These are phyloP conservation scores for Dryadomyces quercivorus DNA, from an alignment of 2,329 filamentous ascomycete genomes.

Conservation along the genomic window DNA sequence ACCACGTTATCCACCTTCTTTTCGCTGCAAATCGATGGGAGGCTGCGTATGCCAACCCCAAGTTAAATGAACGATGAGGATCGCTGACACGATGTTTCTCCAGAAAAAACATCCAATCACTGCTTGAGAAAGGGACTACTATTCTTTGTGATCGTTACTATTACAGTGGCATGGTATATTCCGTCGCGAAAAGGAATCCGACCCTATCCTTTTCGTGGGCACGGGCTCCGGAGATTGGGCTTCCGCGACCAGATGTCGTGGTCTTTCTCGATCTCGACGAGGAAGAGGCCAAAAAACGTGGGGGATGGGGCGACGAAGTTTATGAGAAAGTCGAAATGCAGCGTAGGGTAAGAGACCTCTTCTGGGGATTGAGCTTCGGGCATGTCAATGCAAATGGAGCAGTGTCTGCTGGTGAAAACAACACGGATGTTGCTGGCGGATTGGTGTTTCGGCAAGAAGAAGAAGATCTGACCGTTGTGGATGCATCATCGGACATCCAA, in stretches of 20 bases:
- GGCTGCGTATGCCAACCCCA: conserved; percentile 30
- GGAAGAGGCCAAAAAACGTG: conserved; percentile 57
- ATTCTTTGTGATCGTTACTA: conserved; percentile 90
- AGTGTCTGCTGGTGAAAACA: background rate
- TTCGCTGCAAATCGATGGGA: conserved; percentile 93
- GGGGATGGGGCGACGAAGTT: conserved; percentile 79
- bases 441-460: conserved; percentile 33
- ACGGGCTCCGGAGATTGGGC: conserved; percentile 68
- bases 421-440: conserved; percentile 11
- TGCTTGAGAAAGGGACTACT: conserved; percentile 54
- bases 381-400: conserved; percentile 11
- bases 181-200: conserved; percentile 70
- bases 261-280: conserved; percentile 77
- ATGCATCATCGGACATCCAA: conserved; percentile 41
- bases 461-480: conserved; percentile 40
- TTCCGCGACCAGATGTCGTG: conserved; percentile 78
- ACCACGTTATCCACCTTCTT: conserved; percentile 80
- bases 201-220: conserved; percentile 66
- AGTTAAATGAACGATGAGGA: background rate
- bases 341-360: conserved; percentile 61
- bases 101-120: conserved; percentile 37
- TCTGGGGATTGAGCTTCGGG: conserved; percentile 35
- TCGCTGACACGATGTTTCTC: background rate
- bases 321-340: conserved; percentile 86
- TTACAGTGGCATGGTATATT: conserved; percentile 89